Conservation (phyloP, 352 stramenopile species). For the Peronosclerospora sorghi region DNA sequence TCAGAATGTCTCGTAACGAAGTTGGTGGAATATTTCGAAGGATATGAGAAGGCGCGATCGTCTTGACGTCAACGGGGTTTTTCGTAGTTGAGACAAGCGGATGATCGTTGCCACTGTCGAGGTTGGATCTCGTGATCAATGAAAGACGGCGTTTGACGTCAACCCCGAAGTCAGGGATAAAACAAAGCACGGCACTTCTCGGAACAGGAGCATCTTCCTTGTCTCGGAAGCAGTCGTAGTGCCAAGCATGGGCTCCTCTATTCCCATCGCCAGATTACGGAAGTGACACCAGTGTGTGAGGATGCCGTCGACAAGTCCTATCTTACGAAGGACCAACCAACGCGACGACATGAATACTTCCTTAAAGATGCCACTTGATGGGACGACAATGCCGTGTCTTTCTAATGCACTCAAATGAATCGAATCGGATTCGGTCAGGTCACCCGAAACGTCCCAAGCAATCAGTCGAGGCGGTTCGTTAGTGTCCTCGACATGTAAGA, state of each 20-base stretch:
- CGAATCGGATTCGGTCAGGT: conserved; percentile 7
- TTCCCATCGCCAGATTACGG: conserved; percentile 48
- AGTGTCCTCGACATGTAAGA: conserved; percentile 32
- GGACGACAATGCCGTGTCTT: conserved; percentile 7
- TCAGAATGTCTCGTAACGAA: conserved; percentile 23
- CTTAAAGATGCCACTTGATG: conserved; percentile 33
- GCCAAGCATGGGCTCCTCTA: conserved; percentile 17
- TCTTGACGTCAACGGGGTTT: conserved; percentile 11
- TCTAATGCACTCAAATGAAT: conserved; percentile 13
- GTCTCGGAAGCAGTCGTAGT: neutral
- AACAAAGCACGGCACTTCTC: conserved; percentile 55
- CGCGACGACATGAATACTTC: conserved; percentile 63
- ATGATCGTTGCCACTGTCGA: neutral
- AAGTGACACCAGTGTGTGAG: conserved; percentile 54
- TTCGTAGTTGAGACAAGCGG: no score
- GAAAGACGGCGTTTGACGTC: conserved; percentile 37
- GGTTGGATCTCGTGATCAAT: neutral
- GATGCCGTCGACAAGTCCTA: conserved; percentile 37
- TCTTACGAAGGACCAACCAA: conserved; percentile 42
- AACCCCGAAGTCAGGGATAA: conserved; percentile 32
- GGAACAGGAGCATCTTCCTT: conserved; percentile 37
- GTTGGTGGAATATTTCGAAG: conserved; percentile 34
- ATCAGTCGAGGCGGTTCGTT: conserved; percentile 28
- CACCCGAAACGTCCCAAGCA: conserved; percentile 59
- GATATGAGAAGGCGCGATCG: conserved; percentile 38